Conservation (phyloP, 257 asterid species). For the Fraxinus pennsylvanica region DNA sequence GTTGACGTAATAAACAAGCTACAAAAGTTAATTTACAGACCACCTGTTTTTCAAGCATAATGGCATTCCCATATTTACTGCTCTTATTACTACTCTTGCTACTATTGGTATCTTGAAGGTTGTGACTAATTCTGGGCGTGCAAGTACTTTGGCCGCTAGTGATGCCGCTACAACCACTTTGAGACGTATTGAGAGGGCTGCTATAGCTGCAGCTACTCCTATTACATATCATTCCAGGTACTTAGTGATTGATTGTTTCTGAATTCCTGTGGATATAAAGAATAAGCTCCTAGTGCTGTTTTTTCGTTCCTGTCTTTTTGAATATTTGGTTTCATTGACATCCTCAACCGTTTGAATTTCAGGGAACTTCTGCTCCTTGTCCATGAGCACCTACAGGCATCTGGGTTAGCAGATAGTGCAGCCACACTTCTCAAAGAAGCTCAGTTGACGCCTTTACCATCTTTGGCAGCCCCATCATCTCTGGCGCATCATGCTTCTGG, state of each 20-base stretch:
- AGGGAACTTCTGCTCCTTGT: conserved; percentile 92
- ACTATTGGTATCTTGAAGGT: conserved; percentile 45
- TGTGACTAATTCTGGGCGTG: conserved; percentile 95
- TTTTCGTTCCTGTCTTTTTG: not conserved
- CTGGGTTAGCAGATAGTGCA: conserved; percentile 79
- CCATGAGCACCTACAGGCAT: conserved; percentile 94
- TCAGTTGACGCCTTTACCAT: conserved; percentile 81
- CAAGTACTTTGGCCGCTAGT: conserved; percentile 89
- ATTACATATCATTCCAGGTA: conserved; percentile 91
- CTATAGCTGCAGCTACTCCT: conserved; percentile 99
- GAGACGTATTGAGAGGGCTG: conserved; percentile 98
- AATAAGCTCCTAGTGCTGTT: no score
- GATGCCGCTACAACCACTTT: conserved; percentile 97
- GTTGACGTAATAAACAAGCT: not conserved
- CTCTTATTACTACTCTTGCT: not conserved
- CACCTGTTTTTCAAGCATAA: not conserved
- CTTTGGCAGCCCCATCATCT: conserved; percentile 44
- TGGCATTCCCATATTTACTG: not conserved
- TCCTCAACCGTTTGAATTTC: conserved; percentile 28
- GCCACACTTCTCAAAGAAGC: conserved; percentile 77
- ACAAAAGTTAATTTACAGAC: no score
- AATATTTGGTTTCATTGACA: conserved; percentile 11
- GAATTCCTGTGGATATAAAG: not conserved
- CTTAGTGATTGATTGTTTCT: conserved; percentile 21
- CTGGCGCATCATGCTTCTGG: conserved; percentile 53